Percentiles rank a stretch among this genome's conserved stretches.
These are phyloP conservation scores for Plectranthus barbatus DNA, from an alignment of 257 asterid species.

Conservation along the genomic window DNA sequence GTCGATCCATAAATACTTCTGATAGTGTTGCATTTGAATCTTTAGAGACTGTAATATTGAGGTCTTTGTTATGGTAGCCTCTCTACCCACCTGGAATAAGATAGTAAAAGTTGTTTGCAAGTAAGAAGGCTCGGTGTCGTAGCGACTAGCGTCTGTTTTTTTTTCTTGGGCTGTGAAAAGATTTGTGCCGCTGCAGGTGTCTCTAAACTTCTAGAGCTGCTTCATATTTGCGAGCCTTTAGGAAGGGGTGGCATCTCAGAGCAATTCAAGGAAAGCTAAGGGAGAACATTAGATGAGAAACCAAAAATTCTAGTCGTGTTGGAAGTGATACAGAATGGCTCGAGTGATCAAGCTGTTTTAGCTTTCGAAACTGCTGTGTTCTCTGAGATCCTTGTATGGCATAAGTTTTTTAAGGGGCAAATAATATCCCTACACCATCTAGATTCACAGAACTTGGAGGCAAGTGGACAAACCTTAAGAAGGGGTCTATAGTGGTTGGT, in stretches of 20 bases:
- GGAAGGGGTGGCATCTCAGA: background rate
- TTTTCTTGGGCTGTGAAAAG: background rate
- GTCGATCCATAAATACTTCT: background rate
- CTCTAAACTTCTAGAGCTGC: background rate
- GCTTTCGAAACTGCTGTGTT: no score
- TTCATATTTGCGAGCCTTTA: no score
- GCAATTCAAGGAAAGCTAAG: background rate
- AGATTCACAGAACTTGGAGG: background rate
- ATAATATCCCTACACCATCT: background rate
- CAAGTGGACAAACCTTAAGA: background rate
- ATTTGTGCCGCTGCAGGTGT: background rate
- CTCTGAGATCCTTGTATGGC: no score
- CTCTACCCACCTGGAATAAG: background rate
- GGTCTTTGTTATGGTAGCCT: background rate
- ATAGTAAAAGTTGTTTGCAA: background rate
- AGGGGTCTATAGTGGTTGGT: no score
- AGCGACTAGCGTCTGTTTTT: background rate
- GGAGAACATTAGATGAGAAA: background rate
- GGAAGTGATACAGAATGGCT: no score
- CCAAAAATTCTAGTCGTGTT: no score
- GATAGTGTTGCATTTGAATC: background rate
- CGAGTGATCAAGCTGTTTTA: no score
- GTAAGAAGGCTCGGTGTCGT: background rate
- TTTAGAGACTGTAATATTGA: background rate
- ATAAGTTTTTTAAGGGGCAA: no score